These are phyloP conservation scores for Euryodendron excelsum DNA, from an alignment of 148 eudicot genomes.

Conservation along the genomic window DNA sequence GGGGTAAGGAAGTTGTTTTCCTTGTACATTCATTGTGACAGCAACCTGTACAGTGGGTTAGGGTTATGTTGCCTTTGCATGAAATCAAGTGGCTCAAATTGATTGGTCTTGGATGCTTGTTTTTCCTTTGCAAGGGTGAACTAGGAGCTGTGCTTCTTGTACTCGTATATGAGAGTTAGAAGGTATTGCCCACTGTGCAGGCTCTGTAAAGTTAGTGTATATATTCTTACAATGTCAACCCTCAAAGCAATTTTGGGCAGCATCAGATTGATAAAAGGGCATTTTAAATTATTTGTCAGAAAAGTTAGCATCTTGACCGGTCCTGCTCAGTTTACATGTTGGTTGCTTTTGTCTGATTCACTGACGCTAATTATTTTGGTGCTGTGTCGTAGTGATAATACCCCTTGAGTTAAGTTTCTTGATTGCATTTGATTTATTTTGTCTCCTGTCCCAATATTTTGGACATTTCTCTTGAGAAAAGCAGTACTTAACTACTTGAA, in stretches of 20 bases:
- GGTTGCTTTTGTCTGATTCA: neutral
- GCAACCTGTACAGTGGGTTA: constrained; percentile 63
- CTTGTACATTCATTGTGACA: constrained; percentile 70
- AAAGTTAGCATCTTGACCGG: neutral
- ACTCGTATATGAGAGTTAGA: constrained; percentile 43
- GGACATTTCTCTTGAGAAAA: too few species aligned
- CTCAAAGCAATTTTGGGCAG: constrained; percentile 24
- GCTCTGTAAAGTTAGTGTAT: constrained; percentile 61
- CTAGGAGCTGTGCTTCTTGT: constrained; percentile 42
- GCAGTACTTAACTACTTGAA: too few species aligned
- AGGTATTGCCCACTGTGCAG: constrained; percentile 38
- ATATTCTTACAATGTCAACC: constrained; percentile 33
- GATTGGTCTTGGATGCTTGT: constrained; percentile 10
- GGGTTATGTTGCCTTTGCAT: constrained; percentile 30
- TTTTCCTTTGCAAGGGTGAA: constrained; percentile 16
- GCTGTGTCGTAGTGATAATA: neutral
- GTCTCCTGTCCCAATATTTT: too few species aligned
- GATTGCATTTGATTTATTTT: too few species aligned
- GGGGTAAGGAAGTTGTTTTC: constrained; percentile 36
- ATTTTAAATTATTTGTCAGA: constrained; percentile 9
- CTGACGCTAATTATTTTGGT: neutral
- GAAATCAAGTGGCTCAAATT: neutral
- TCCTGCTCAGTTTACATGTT: neutral
- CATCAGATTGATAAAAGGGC: constrained; percentile 12
- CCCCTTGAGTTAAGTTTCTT: too few species aligned